Conservation (phyloP, 306 rosid genomes). For the Lagenaria siceraria region DNA sequence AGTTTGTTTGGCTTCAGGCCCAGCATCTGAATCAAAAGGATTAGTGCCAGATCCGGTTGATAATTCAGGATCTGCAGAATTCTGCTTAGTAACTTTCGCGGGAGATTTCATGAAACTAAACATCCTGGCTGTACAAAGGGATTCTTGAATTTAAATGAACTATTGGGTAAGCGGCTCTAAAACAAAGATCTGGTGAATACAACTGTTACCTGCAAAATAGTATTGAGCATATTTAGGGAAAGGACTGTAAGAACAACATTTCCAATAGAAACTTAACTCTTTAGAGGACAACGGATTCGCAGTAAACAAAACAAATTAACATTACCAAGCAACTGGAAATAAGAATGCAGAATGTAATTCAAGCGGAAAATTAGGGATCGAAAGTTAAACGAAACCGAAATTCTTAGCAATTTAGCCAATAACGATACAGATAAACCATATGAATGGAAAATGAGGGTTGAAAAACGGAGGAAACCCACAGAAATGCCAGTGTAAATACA, state of each 20-base stretch:
- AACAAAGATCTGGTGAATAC: neutral
- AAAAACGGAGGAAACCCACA: neutral
- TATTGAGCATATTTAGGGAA: neutral
- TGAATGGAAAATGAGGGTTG: neutral
- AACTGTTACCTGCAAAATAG: neutral
- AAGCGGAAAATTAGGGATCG: neutral
- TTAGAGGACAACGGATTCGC: neutral
- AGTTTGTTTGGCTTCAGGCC: slow-evolving; percentile 18
- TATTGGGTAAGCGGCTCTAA: neutral
- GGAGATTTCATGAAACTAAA: slow-evolving; percentile 53
- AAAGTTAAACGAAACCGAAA: neutral
- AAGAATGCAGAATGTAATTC: neutral
- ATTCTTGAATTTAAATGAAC: neutral
- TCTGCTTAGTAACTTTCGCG: slow-evolving; percentile 26
- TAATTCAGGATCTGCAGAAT: slow-evolving; percentile 26
- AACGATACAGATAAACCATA: neutral
- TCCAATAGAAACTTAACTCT: neutral
- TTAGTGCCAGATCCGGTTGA: slow-evolving; percentile 12
- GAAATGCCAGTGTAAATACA: neutral
- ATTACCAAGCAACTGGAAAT: neutral
- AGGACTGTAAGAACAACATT: neutral
- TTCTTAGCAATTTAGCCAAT: neutral
- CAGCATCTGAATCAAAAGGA: slow-evolving; percentile 22
- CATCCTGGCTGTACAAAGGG: slow-evolving; percentile 11
- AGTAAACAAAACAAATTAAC: neutral